Evolutionary conservation across 495 filamentous ascomycete genomes (phyloP), one percentile per base, ranked within the genome.

Genomic region (Talaromyces nanjingensis): DNA sequence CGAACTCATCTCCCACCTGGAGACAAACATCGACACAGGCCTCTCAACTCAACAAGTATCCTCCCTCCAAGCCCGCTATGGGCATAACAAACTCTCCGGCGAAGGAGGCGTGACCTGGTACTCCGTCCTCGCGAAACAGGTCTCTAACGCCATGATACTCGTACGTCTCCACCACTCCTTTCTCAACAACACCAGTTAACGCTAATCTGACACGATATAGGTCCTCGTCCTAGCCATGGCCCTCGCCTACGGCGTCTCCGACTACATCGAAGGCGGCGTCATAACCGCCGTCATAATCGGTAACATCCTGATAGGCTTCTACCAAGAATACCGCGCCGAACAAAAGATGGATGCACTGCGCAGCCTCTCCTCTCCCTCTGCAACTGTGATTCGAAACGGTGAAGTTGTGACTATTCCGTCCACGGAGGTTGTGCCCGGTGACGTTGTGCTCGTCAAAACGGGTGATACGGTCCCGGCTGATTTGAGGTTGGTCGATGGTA

Each of bases 391-490:
- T 18, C 78, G 87, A 12, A 75, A 84, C 62, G 81, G 83, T 0
- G 74, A 81, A 64, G 78, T 77, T 59, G 61, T 77, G 47, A 84
- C 76, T 20, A 73, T 89, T 25, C 77, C 82, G 12, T 82, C 84
- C 11, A 71, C 70, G 24, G 83, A 86, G 61, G 76, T 86, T 52
- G 84, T 89, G 3, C 84, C 82, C 6, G 86, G 86, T 20, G 86
- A 88, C 72, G 83, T 94, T 69, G 78, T 91, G 52, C 81, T 88
- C 58, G 73, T 96, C 52, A 92, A 91, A 80, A 90, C 91, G 68
- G 91, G 91, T 34, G 91, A 93, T 73, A 91, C 88, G 2, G 84
- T 93, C 3, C 91, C 91, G 14, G 91, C 91, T 14, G 91, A 93
- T 71, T 59, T 80, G 39, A 66, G 78, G 70, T 75, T 91, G 45